Base-by-base conservation (phyloP, 495 filamentous ascomycete genomes). In the Neurospora terricola region DNA sequence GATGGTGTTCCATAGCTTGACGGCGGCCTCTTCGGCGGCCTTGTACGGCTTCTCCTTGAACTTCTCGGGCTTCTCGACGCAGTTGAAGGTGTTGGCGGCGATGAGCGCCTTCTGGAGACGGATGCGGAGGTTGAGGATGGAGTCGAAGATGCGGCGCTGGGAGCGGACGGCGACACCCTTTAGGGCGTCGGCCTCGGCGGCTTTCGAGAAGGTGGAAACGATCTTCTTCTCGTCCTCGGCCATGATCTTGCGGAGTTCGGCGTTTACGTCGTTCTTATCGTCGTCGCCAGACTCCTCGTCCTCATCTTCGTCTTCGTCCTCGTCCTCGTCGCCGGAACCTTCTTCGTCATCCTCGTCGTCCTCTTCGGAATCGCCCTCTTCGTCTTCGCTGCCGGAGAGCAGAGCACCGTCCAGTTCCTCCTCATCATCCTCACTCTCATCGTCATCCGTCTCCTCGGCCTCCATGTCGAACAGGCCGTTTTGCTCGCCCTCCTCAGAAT, bases 81-180 rank as follows among this genome's bases (percentile, higher is more conserved):
- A 76, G n/a, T 85, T 78, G 69, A 97, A 87, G 7, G 94, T 90
- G 77, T 98, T 97, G 21, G 90, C 87, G 3, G 92, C 90, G 18
- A 93, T 87, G 18, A 99, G 82, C 5, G 92, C 92, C 80, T 98
- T 97, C 77, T 99, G 96, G 9, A 99, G 83, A 72, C 93, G 91
- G 77, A 99, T 97, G 8, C 96, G 90, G 27, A 91, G 87, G 81
- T 96, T 94, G 23, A 99, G 87, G 4, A 98, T 87, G 3, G 91
- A 86, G 75, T 98, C 94, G 78, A 97, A 98, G 12, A 90, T 90
- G 70, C 88, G 89, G 71, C 93, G 88, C 80, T 99, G 96, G 69
- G 88, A 83, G 76, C 92, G 93, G 38, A 98, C 91, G 3, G 95
- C 94, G 73, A 84, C 84, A 30, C 96, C 96, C 84, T 98, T 98